These are phyloP conservation scores for Circinella minor DNA, from an alignment of 371 early-diverging fungal genomes.

Conservation along the genomic window DNA sequence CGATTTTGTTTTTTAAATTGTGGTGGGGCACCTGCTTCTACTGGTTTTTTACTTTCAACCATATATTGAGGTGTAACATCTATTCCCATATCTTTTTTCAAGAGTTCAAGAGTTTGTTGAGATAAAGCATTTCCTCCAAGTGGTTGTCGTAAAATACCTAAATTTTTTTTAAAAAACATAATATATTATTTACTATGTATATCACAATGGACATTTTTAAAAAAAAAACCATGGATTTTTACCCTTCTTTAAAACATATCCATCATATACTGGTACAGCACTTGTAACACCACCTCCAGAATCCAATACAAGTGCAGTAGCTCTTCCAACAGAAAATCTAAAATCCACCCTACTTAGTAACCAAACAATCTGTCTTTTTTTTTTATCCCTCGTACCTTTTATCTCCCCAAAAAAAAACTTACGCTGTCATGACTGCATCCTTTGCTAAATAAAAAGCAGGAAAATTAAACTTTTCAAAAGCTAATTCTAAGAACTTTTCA, in stretches of 20 bases:
- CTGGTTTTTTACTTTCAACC: constrained; percentile 74
- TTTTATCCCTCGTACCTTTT: too few species aligned
- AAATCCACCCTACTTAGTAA: too few species aligned
- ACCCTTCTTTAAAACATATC: constrained; percentile 92
- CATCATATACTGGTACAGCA: constrained; percentile 95
- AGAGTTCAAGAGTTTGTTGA: constrained; percentile 70
- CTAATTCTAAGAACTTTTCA: constrained; percentile 88
- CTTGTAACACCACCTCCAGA: constrained; percentile 87
- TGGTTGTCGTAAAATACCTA: constrained; percentile 71
- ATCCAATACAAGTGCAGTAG: constrained; percentile 91
- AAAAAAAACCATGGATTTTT: not conserved
- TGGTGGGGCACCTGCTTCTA: constrained; percentile 74
- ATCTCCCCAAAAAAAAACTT: constrained; percentile 26
- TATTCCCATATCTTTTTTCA: constrained; percentile 62
- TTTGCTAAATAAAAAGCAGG: constrained; percentile 94
- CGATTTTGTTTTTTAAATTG: constrained; percentile 57
- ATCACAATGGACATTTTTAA: too few species aligned
- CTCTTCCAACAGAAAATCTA: constrained; percentile 88
- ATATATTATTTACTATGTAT: not conserved
- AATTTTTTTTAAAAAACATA: too few species aligned
- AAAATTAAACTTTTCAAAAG: constrained; percentile 89
- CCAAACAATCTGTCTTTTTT: not conserved
- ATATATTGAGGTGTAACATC: constrained; percentile 87
- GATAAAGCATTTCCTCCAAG: constrained; percentile 87
- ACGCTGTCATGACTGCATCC: constrained; percentile 92